Evolutionary conservation across 2,329 filamentous ascomycete species (phyloP).

Genomic region (Sporothrix humicola): DNA sequence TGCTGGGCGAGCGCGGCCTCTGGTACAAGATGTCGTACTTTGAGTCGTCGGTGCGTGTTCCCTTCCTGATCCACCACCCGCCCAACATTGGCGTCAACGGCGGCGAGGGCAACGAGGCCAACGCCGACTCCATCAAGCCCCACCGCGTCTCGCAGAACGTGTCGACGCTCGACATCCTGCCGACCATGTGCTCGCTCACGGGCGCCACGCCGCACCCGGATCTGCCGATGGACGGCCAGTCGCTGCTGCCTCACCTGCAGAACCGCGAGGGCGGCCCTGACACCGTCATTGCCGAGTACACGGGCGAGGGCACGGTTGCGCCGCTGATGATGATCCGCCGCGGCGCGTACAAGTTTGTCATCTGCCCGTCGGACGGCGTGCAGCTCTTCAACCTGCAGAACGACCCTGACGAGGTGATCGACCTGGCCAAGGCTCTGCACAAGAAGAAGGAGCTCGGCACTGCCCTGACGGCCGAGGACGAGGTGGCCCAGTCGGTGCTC

Average conservation of each 20-base stretch:
- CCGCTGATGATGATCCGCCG: conserved; percentile 94
- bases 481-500: conserved; percentile 57
- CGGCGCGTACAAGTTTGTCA: conserved; percentile 88
- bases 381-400: conserved; percentile 80
- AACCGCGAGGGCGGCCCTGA: conserved; percentile 68
- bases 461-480: conserved; percentile 50
- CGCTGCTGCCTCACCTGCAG: conserved; percentile 78
- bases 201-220: conserved; percentile 70
- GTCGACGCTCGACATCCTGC: conserved; percentile 87
- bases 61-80: conserved; percentile 83
- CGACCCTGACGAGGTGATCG: conserved; percentile 79
- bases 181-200: conserved; percentile 83
- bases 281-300: conserved; percentile 94
- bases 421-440: conserved; percentile 62
- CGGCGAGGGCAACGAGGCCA: conserved; percentile 39
- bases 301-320: conserved; percentile 86
- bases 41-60: conserved; percentile 87
- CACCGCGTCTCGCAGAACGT: conserved; percentile 83
- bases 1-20: conserved; percentile 88
- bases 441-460: conserved; percentile 44
- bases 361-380: conserved; percentile 80
- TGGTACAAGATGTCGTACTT: conserved; percentile 98
- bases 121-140: conserved; percentile 63
- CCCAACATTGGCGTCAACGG: conserved; percentile 44
- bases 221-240: conserved; percentile 85